phyloP scores from a whole-genome alignment of 768 basidiomycete genomes.

The Xerocomellus chrysenteron region DNA sequence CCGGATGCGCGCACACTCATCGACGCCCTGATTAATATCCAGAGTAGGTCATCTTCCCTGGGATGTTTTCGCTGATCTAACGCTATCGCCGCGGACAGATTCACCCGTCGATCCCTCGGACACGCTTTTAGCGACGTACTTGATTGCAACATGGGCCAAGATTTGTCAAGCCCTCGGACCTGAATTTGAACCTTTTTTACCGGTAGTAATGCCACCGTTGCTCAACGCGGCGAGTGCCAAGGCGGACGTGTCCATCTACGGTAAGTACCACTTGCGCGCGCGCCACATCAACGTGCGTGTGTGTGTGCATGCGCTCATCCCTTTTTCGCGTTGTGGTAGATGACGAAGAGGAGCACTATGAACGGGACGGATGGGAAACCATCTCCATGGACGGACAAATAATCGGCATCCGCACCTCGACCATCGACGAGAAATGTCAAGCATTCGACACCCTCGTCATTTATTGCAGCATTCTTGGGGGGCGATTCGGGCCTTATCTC shows the following conservation, averaged over 20 bases:
- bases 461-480: constrained; percentile 67
- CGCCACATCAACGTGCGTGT: neutral
- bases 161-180: constrained; percentile 81
- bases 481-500: constrained; percentile 70
- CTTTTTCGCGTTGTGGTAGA: constrained; percentile 39
- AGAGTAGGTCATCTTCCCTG: constrained; percentile 48
- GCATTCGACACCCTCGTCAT: constrained; percentile 87
- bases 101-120: constrained; percentile 68
- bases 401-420: constrained; percentile 74
- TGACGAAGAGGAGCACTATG: constrained; percentile 51
- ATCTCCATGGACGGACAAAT: constrained; percentile 75
- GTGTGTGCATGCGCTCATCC: neutral
- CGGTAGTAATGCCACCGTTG: constrained; percentile 79
- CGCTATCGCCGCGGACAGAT: constrained; percentile 39
- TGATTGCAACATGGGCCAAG: constrained; percentile 88
- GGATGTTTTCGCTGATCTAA: neutral
- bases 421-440: constrained; percentile 84
- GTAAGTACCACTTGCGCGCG: constrained; percentile 31
- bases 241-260: constrained; percentile 72
- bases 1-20: constrained; percentile 72
- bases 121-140: constrained; percentile 68
- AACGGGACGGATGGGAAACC: constrained; percentile 78
- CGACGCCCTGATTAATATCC: constrained; percentile 71
- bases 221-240: constrained; percentile 76
- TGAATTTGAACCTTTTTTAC: constrained; percentile 86